Conservation (phyloP, 176 grass and related monocot genomes). For the Oryza officinalis region DNA sequence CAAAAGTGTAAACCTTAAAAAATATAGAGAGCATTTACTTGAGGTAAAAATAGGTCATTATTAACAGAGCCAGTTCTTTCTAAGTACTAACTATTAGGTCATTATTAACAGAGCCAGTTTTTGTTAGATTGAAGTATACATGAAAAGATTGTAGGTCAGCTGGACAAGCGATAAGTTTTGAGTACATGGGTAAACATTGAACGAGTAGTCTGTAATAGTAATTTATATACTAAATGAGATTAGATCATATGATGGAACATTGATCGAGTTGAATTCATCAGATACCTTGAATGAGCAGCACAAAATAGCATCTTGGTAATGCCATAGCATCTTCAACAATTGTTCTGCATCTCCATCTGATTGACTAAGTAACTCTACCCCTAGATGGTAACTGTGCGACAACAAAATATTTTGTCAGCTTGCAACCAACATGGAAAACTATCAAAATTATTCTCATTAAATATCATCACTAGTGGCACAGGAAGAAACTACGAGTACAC, state of each 20-base stretch:
- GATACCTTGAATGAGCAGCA: conserved; percentile 93
- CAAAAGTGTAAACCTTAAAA: neutral
- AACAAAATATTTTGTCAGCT: conserved; percentile 28
- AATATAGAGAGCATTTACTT: neutral
- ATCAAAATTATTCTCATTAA: neutral
- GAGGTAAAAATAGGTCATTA: neutral
- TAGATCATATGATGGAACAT: neutral
- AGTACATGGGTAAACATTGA: neutral
- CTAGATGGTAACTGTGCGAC: conserved; percentile 65
- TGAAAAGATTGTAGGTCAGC: neutral
- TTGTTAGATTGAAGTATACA: neutral
- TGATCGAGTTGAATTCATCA: neutral
- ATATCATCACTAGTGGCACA: neutral
- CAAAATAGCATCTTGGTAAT: conserved; percentile 88
- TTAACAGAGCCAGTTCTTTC: neutral
- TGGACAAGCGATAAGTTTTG: neutral
- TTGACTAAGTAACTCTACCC: conserved; percentile 72
- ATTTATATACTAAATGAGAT: neutral
- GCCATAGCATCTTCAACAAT: conserved; percentile 89
- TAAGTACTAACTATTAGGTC: neutral
- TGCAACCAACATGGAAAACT: conserved; percentile 18
- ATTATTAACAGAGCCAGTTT: neutral
- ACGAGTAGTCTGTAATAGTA: neutral
- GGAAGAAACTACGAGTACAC: conserved; percentile 11
- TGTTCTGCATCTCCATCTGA: conserved; percentile 60